Evolutionary conservation across 2,329 filamentous ascomycete species (phyloP), one percentile per base, ranked within the genome.

Genomic region (Xylaria digitata): DNA sequence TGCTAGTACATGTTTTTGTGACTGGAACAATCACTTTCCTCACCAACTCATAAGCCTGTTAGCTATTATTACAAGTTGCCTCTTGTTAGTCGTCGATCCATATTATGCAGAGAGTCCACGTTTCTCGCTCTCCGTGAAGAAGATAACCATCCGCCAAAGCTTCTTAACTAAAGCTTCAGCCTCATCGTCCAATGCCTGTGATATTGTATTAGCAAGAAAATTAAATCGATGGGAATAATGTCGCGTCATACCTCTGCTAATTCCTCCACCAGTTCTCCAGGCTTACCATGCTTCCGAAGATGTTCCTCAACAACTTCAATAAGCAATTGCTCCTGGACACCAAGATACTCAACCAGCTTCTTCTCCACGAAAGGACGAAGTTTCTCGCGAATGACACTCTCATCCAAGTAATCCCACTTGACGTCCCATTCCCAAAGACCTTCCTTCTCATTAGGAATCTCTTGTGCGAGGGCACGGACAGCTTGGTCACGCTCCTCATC

Each of bases 81-180:
- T 45, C 26, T 32, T n/a, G 23, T 46, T 11, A 4, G 23, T 34
- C 13, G 30, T 40, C 50, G 11, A 32, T 13, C 34, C 23, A 9
- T 15, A 48, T 61, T 83, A 93, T 56, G 89, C 87, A 21, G 91
- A 91, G 67, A 97, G 83, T 1, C 94, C 94, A 70, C 94, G 85
- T 83, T 96, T 97, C 85, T 97, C 95, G 75, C 91, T 92, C 80
- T 98, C 95, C 6, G 93, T 96, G 75, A 95, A 97, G 88, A 97
- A 98, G 75, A 98, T 97, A 65, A 97, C 90, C 93, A 98, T 97
- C 57, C 95, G 89, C 96, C 96, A 99, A 42, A 99, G 86, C 82
- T 97, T 98, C 87, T 93, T 96, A 56, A 98, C 94, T 72, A 99
- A 82, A 30, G 92, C 90, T 79, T 97, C 94, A 11, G 94, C 94